Base-by-base conservation (phyloP, 345 rosid species). In the Eucalyptus marginata region DNA sequence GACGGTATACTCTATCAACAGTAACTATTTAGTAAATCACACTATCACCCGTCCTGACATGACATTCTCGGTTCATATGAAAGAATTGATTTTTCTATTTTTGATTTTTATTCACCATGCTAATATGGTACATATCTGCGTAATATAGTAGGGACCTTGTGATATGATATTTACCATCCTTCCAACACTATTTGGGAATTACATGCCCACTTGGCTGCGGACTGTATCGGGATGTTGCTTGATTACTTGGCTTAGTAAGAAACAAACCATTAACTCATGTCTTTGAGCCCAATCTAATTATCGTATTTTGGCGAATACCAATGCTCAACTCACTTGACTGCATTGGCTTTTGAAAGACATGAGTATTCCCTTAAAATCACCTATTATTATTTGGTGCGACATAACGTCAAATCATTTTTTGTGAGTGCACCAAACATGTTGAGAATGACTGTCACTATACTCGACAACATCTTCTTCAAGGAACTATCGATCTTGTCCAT, bases 21-120 rank as follows among this genome's bases (percentile, higher is more conserved):
- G 22, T 25, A 7, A 0, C 12, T 9, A 8, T 16, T 68, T 31
- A 68, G 80, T 16, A 68, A 16, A 68, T 33, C 1, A 31, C 7
- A 68, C 0, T 66, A 16, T 68, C 16, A 8, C 1, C 0, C 2
- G 0, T 33, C 44, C 0, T 16, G 2, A 68, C 43, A 36, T 33
- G 2, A 68, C 1, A 9, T 17, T 68, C 44, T 68, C 6, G 13
- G 2, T 68, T 33, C 4, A 68, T 9, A 3, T 33, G 1, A 68
- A 33, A 68, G 80, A 68, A 0, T 68, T 17, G 0, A 7, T 9
- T 16, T 15, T 5, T 9, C 44, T 1, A 33, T 44, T 68, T 68
- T 68, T 33, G 40, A 0, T 0, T 33, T 68, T 0, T 33, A 17
- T 68, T 68, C 13, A 1, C 80, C 36, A 31, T 33, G 44, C 44